Conservation (phyloP, 768 basidiomycete genomes). For the Suillus plorans region DNA sequence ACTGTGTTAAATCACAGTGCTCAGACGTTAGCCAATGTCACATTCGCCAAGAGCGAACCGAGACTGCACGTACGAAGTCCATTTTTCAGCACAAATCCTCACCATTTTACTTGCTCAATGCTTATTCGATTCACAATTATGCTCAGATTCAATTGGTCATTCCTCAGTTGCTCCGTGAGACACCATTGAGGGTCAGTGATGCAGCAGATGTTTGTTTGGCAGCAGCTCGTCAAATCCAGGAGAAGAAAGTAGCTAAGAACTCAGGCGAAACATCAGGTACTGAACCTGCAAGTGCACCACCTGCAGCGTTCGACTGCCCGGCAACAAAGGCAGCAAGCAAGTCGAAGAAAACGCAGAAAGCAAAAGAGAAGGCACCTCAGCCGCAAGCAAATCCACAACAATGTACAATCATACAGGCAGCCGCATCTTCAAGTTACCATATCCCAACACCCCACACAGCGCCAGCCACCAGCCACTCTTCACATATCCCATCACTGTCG, state of each 20-base stretch:
- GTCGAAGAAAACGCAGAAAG: too few relatives aligned
- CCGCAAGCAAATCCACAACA: not conserved
- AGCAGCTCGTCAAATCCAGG: not conserved
- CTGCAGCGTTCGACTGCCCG: too few relatives aligned
- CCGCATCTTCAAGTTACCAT: not conserved
- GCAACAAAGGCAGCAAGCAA: too few relatives aligned
- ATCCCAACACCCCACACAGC: not conserved
- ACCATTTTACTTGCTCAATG: not conserved
- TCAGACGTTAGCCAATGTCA: not conserved
- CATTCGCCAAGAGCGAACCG: not conserved
- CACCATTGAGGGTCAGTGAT: not conserved
- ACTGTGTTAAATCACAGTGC: conserved; percentile 1
- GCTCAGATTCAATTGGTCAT: conserved; percentile 7
- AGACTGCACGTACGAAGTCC: not conserved
- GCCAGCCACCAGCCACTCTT: too few relatives aligned
- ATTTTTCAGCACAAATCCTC: conserved; percentile 1
- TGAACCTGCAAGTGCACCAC: not conserved
- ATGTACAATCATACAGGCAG: not conserved
- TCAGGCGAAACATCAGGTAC: not conserved
- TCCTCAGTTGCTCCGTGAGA: not conserved
- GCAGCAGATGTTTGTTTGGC: not conserved
- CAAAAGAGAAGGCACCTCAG: too few relatives aligned
- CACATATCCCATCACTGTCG: not conserved
- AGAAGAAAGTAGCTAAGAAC: not conserved
- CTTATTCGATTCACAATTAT: conserved; percentile 1